phyloP scores from a whole-genome alignment of 768 basidiomycete species.

The Suillus americanus region DNA sequence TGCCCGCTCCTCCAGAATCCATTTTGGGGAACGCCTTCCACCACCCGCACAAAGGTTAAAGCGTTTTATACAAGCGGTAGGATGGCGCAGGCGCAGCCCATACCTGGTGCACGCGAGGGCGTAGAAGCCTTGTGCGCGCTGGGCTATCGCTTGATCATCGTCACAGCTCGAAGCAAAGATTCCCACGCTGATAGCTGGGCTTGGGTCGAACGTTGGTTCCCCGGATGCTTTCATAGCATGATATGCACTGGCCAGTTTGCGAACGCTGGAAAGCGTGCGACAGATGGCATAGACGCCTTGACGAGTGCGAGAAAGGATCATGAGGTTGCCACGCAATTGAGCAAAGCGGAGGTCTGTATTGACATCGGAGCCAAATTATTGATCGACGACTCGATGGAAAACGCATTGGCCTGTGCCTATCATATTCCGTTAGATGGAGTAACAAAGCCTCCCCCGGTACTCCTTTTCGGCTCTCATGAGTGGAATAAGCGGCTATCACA shows the following conservation, averaged over 20 bases:
- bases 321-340: constrained; percentile 54
- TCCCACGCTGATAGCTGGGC: constrained; percentile 57
- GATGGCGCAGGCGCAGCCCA: constrained; percentile 47
- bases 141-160: constrained; percentile 70
- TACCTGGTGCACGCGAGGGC: constrained; percentile 63
- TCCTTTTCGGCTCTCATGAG: constrained; percentile 75
- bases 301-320: constrained; percentile 21
- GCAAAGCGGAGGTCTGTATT: constrained; percentile 73
- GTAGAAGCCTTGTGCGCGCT: constrained; percentile 52
- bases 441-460: constrained; percentile 45
- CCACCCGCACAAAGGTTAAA: constrained; percentile 59
- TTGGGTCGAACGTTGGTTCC: constrained; percentile 68
- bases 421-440: constrained; percentile 16
- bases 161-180: constrained; percentile 68
- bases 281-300: constrained; percentile 9
- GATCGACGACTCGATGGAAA: constrained; percentile 82
- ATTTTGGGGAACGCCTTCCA: constrained; percentile 60
- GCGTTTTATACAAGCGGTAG: constrained; percentile 55
- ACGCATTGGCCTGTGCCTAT: constrained; percentile 59
- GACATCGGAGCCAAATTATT: constrained; percentile 62
- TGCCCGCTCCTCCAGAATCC: constrained; percentile 35
- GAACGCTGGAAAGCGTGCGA: constrained; percentile 41
- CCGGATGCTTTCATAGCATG: constrained; percentile 58
- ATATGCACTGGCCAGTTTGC: constrained; percentile 78
- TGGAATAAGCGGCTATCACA: constrained; percentile 68